phyloP scores from a whole-genome alignment of 192 early-diverging fungal genomes.

The Rhizoclosmatium sp. region DNA sequence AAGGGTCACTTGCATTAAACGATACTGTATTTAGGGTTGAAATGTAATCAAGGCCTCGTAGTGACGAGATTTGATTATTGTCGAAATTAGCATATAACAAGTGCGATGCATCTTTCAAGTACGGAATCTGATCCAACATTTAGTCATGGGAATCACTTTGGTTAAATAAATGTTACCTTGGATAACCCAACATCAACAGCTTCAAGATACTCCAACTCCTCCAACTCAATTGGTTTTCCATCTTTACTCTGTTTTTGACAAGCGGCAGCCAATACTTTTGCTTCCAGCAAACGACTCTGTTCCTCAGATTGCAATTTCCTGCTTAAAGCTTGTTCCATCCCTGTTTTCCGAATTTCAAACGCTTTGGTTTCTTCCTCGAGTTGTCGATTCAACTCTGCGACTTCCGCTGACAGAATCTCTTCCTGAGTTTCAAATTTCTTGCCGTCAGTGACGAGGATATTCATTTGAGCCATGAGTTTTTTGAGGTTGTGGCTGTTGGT shows the following conservation, averaged over 20 bases:
- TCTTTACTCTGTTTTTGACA: slow-evolving; percentile 9
- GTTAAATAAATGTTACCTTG: slow-evolving; percentile 29
- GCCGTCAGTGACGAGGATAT: not conserved
- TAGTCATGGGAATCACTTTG: not conserved
- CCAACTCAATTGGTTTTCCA: slow-evolving; percentile 18
- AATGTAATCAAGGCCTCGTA: slow-evolving; percentile 33
- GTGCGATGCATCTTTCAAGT: slow-evolving; percentile 28
- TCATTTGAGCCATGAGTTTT: not conserved
- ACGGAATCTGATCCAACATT: slow-evolving; percentile 23
- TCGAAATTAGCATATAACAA: slow-evolving; percentile 35
- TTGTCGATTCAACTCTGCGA: slow-evolving; percentile 15
- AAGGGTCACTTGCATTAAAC: slow-evolving; percentile 18
- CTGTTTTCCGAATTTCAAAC: slow-evolving; percentile 12
- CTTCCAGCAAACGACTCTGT: slow-evolving; percentile 28
- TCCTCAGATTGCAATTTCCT: slow-evolving; percentile 31
- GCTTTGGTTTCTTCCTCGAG: slow-evolving; percentile 8
- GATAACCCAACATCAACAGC: slow-evolving; percentile 17
- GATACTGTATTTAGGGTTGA: slow-evolving; percentile 18
- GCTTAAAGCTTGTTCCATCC: slow-evolving; percentile 15
- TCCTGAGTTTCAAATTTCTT: not conserved
- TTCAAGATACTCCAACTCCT: slow-evolving; percentile 32
- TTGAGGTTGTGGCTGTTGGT: not conserved
- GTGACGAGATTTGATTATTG: slow-evolving; percentile 18
- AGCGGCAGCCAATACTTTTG: slow-evolving; percentile 6
- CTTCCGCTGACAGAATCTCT: not conserved